These are phyloP conservation scores for Trifolium pratense DNA, from an alignment of 306 rosid genomes.

Conservation along the genomic window DNA sequence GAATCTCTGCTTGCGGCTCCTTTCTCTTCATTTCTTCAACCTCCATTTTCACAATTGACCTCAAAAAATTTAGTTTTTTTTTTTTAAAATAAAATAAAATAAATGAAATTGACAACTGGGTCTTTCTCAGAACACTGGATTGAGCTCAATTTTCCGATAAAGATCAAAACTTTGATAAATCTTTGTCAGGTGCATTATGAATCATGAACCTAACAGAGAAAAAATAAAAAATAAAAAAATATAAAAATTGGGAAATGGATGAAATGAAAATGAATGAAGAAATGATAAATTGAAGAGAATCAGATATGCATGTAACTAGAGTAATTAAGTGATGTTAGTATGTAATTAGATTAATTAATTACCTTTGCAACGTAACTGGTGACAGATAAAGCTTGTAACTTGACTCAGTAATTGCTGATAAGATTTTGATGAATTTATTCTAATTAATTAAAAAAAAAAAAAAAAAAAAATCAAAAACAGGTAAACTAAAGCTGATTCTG, in stretches of 20 bases:
- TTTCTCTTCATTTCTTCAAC: conserved; percentile 35
- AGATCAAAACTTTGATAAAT: conserved; percentile 15
- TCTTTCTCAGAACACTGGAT: not conserved
- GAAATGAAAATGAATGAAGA: not conserved
- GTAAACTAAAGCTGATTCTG: not conserved
- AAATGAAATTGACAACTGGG: not conserved
- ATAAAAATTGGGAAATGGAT: not conserved
- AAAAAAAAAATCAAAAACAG: not conserved
- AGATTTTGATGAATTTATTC: conserved; percentile 21
- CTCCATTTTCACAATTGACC: conserved; percentile 39
- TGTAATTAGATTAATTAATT: conserved; percentile 10
- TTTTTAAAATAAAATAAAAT: not conserved
- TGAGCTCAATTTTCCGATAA: conserved; percentile 39
- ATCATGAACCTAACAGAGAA: conserved; percentile 28
- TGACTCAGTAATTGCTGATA: conserved; percentile 33
- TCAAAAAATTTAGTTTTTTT: not conserved
- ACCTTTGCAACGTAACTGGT: conserved; percentile 41
- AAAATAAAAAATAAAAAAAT: not conserved
- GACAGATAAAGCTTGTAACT: conserved; percentile 36
- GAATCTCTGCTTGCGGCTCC: conserved; percentile 34
- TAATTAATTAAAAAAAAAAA: conserved; percentile 18
- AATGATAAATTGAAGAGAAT: conserved; percentile 34
- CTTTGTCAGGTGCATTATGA: conserved; percentile 28
- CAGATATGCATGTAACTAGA: not conserved
- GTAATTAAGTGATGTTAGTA: conserved; percentile 4